Conservation (phyloP, 1,139 yeast species). For the Candida sojae region DNA sequence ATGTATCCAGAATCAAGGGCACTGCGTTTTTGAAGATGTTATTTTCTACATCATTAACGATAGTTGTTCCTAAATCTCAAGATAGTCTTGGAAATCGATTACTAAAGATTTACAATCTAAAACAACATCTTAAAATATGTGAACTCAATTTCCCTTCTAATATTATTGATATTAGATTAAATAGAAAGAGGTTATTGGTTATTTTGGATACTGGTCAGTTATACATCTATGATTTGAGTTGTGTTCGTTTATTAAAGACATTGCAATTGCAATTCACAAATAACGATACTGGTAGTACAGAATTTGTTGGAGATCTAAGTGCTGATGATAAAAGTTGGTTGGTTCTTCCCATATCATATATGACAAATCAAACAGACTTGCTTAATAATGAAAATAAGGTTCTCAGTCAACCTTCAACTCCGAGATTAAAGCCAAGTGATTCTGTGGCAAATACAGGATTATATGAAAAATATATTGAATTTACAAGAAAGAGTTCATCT, state of each 20-base stretch:
- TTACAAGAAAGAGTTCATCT: slow-evolving; percentile 9
- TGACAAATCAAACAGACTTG: slow-evolving; percentile 32
- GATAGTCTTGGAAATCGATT: slow-evolving; percentile 49
- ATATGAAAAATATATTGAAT: slow-evolving; percentile 12
- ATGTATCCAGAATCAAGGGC: slow-evolving; percentile 19
- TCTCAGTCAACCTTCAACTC: slow-evolving; percentile 10
- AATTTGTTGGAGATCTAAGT: slow-evolving; percentile 51
- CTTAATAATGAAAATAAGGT: slow-evolving; percentile 19
- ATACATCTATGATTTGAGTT: slow-evolving; percentile 71
- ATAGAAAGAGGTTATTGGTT: slow-evolving; percentile 65
- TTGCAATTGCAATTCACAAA: slow-evolving; percentile 46
- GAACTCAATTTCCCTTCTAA: slow-evolving; percentile 68
- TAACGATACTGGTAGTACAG: slow-evolving; percentile 18
- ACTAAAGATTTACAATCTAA: slow-evolving; percentile 65
- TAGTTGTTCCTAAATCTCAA: slow-evolving; percentile 53
- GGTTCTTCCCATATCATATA: slow-evolving; percentile 34
- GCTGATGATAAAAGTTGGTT: slow-evolving; percentile 51
- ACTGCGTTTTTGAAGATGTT: slow-evolving; percentile 57
- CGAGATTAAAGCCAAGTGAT: slow-evolving; percentile 22
- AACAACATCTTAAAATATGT: slow-evolving; percentile 67
- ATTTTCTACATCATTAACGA: slow-evolving; percentile 68
- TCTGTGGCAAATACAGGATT: slow-evolving; percentile 12
- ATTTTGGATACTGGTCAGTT: slow-evolving; percentile 62
- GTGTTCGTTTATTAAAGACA: slow-evolving; percentile 66
- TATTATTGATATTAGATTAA: slow-evolving; percentile 62